Evolutionary conservation across 106 monocot genomes (phyloP), one percentile per base, ranked within the genome.

Genomic region (Amphibolis antarctica): DNA sequence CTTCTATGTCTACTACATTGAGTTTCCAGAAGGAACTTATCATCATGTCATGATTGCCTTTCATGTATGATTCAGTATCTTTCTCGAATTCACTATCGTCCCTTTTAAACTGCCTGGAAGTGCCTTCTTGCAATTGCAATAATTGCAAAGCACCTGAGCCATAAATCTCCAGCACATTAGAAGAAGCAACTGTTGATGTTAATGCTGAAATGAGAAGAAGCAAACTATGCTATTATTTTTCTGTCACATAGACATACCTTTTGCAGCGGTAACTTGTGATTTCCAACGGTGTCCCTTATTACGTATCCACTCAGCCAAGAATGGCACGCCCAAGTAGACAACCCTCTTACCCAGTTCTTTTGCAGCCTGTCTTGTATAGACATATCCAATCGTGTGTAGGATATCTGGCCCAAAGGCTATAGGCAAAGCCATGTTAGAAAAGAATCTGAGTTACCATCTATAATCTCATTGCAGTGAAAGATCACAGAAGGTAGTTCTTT

Each of bases 1-100:
- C 68, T 79, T 92, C 91, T 72, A 92, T 92, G 69, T 86, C 91
- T 12, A 86, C 79, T 12, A 92, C 81, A 75, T 92, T 92, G 57
- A 92, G 73, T 63, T 86, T 92, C 91, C 91, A 92, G 26, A 92
- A 53, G 12, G 91, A 83, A 21, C 75, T 81, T 66, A 86, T 76
- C 82, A 91, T 86, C 64, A 79, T 69, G 21, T 92, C 83, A 62
- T 84, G 80, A 42, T 81, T 83, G 66, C 74, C 71, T 53, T 68
- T 43, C 53, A 82, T 81, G 12, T 83, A 78, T 48, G 66, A 36
- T 46, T 86, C 91, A 31, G 77, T 50, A 64, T 86, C 86, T 49
- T 78, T 65, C 55, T 79, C 83, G 20, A 59, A 53, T 46, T 28
- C 58, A 49, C 22, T 30, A 21, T 76, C 81, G 46, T 83, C 81